These are phyloP conservation scores for Fusarium palustre DNA, from an alignment of 2,329 filamentous ascomycete genomes.

Conservation along the genomic window DNA sequence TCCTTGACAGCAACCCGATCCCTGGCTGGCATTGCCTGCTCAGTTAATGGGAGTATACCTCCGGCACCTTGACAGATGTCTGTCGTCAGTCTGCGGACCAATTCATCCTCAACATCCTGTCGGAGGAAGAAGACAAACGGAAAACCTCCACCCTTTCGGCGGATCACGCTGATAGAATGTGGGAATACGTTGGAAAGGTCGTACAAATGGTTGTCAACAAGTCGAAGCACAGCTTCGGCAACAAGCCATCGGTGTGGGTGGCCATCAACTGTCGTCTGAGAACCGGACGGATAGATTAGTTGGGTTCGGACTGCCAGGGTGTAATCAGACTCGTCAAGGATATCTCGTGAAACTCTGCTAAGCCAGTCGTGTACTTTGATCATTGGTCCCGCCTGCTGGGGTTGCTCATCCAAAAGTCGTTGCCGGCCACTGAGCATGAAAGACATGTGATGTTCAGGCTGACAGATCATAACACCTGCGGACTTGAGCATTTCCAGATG, in stretches of 20 bases:
- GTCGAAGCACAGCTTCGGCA: conserved; percentile 55
- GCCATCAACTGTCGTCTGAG: conserved; percentile 63
- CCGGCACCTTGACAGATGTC: conserved; percentile 41
- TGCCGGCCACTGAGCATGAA: conserved; percentile 73
- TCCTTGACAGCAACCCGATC: conserved; percentile 47
- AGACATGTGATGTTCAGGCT: conserved; percentile 74
- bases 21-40: conserved; percentile 27
- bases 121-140: conserved; percentile 68
- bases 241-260: conserved; percentile 66
- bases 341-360: conserved; percentile 64
- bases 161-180: conserved; percentile 54
- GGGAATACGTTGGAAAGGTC: conserved; percentile 53
- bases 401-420: conserved; percentile 61
- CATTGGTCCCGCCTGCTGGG: conserved; percentile 61
- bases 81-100: conserved; percentile 47
- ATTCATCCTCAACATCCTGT: conserved; percentile 58
- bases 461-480: conserved; percentile 67
- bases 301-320: conserved; percentile 67
- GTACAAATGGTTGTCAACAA: conserved; percentile 56
- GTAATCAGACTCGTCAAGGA: conserved; percentile 74
- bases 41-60: conserved; percentile 40
- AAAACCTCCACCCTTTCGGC: conserved; percentile 34
- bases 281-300: conserved; percentile 68
- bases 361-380: conserved; percentile 65
- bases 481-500: conserved; percentile 55